Conservation (phyloP, 257 asterid genomes). For the Oldenlandia corymbosa region DNA sequence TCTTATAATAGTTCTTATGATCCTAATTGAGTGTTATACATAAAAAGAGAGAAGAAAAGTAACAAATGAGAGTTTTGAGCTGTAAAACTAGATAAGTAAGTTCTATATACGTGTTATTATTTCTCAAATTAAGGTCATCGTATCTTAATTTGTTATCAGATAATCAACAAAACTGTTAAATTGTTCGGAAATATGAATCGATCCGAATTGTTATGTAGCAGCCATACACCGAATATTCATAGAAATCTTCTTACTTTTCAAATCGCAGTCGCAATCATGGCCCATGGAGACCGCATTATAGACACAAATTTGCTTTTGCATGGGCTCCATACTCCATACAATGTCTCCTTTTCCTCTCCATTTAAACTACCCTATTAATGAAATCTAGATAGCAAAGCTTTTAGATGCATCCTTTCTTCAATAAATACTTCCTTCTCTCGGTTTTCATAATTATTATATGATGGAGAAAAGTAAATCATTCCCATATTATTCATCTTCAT, state of each 20-base stretch:
- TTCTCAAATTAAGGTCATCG: too few relatives aligned
- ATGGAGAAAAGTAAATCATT: conserved; percentile 77
- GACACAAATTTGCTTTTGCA: conserved; percentile 30
- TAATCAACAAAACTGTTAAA: too few relatives aligned
- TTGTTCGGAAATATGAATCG: too few relatives aligned
- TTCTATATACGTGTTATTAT: too few relatives aligned
- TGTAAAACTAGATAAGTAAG: too few relatives aligned
- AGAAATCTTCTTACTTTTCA: neutral
- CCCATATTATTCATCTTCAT: conserved; percentile 69
- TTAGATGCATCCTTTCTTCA: conserved; percentile 13
- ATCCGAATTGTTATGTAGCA: neutral
- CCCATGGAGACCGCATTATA: conserved; percentile 61
- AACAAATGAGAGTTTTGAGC: too few relatives aligned
- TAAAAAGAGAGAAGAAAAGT: too few relatives aligned
- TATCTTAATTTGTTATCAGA: too few relatives aligned
- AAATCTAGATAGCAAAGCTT: too few relatives aligned
- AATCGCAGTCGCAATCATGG: conserved; percentile 44
- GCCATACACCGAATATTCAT: conserved; percentile 9
- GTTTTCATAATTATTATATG: neutral
- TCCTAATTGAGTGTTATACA: too few relatives aligned
- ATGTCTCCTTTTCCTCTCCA: conserved; percentile 10
- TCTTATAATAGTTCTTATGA: too few relatives aligned
- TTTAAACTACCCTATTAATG: conserved; percentile 8
- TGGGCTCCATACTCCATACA: conserved; percentile 54
- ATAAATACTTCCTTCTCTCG: neutral